phyloP scores from a whole-genome alignment of 2,329 filamentous ascomycete genomes.

The Trichophyton mentagrophytes region DNA sequence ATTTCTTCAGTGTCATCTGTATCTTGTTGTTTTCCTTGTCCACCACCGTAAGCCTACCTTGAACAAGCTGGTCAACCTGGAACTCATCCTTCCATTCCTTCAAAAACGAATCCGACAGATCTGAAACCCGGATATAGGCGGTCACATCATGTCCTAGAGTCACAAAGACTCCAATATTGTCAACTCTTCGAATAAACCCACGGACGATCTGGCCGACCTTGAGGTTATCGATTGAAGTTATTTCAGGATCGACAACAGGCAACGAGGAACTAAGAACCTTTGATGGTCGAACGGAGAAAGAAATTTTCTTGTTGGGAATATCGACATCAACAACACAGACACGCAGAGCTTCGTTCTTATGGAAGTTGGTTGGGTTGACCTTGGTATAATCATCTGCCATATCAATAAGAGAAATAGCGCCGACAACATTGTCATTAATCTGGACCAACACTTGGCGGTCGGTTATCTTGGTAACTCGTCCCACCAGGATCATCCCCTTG shows the following conservation, averaged over 20 bases:
- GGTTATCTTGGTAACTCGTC: constrained; percentile 70
- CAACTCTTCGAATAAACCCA: constrained; percentile 82
- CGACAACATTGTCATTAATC: constrained; percentile 66
- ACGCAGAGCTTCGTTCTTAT: constrained; percentile 74
- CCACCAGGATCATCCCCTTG: constrained; percentile 68
- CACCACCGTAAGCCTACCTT: constrained; percentile 65
- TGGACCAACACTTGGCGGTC: constrained; percentile 77
- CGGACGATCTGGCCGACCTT: constrained; percentile 67
- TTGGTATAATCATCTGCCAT: constrained; percentile 75
- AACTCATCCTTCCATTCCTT: constrained; percentile 93
- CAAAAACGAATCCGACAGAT: constrained; percentile 78
- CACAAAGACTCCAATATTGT: constrained; percentile 81
- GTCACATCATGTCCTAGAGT: constrained; percentile 68
- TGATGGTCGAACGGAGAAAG: constrained; percentile 72
- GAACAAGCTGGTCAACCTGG: constrained; percentile 79
- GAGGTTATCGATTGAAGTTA: constrained; percentile 57
- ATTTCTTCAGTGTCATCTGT: constrained; percentile 78
- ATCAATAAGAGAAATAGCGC: constrained; percentile 69
- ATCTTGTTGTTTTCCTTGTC: constrained; percentile 58
- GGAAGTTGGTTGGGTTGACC: constrained; percentile 60
- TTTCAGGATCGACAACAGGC: constrained; percentile 66
- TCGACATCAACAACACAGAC: constrained; percentile 78
- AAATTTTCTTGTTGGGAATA: constrained; percentile 67
- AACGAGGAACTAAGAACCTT: constrained; percentile 78
- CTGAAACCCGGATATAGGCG: constrained; percentile 70